Conservation (phyloP, 148 eudicot species). For the Camellia granthamiana region DNA sequence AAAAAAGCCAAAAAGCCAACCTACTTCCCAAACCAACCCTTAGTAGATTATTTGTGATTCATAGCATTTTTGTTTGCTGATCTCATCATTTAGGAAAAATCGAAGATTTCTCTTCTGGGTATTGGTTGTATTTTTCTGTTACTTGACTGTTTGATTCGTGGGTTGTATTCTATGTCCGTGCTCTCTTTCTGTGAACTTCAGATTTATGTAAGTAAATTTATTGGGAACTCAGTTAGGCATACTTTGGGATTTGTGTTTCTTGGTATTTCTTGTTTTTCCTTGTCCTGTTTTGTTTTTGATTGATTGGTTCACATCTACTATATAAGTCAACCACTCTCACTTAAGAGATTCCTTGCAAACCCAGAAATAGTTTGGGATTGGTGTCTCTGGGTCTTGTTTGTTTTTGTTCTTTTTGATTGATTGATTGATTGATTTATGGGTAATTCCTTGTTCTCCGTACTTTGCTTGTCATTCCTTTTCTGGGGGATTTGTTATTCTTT, state of each 20-base stretch:
- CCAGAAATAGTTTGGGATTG: constrained; percentile 33
- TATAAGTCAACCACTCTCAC: not conserved
- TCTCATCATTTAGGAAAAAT: not conserved
- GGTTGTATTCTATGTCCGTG: not conserved
- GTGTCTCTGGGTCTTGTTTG: constrained; percentile 21
- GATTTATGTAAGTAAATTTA: not conserved
- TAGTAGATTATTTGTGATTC: too few relatives aligned
- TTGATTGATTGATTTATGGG: constrained; percentile 32
- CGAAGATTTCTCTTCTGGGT: constrained; percentile 7
- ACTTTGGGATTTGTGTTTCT: not conserved
- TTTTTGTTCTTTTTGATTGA: constrained; percentile 8
- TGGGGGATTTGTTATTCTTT: constrained; percentile 31
- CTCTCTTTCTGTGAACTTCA: not conserved
- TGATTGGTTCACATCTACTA: not conserved
- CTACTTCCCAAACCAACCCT: too few relatives aligned
- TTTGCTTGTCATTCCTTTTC: constrained; percentile 29
- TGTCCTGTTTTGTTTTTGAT: constrained; percentile 3
- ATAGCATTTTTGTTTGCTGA: not conserved
- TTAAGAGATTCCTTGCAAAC: constrained; percentile 18
- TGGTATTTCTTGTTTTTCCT: not conserved
- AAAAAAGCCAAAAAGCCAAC: too few relatives aligned
- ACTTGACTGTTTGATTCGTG: constrained; percentile 5
- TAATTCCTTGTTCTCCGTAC: constrained; percentile 13
- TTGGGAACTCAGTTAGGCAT: not conserved
- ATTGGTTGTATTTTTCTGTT: constrained; percentile 6